A percentile compares a stretch with the other conserved stretches of the same genome.
Evolutionary conservation across 441 rosid species (phyloP).

Genomic region (Pelargonium cotyledonis): DNA sequence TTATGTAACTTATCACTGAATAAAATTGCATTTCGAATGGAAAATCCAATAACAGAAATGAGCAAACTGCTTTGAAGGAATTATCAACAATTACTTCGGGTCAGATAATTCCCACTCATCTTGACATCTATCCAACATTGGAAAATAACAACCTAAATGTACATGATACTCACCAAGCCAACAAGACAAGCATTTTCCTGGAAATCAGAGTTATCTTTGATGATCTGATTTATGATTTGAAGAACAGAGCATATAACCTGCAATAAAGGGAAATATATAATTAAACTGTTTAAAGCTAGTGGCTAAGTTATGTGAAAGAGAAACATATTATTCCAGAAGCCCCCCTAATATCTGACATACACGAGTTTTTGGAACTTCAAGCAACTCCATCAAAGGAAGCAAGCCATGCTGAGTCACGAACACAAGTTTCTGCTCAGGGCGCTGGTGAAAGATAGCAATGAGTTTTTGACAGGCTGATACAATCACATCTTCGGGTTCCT

Average conservation of each 20-base stretch:
- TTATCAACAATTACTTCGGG: no score
- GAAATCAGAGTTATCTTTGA: conserved; percentile 78
- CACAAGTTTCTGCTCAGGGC: conserved; percentile 79
- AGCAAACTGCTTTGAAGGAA: no score
- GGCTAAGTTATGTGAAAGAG: conserved; percentile 13
- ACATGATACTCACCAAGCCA: conserved; percentile 63
- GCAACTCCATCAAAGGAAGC: conserved; percentile 85
- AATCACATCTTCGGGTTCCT: conserved; percentile 80
- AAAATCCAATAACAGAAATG: neutral
- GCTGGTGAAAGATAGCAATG: conserved; percentile 71
- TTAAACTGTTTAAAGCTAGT: conserved; percentile 4
- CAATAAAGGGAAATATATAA: conserved; percentile 19
- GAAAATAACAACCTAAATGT: conserved; percentile 12
- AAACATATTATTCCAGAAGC: conserved; percentile 12
- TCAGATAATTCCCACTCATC: no score
- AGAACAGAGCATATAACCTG: conserved; percentile 86
- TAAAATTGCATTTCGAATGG: conserved; percentile 16
- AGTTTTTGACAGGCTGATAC: conserved; percentile 84
- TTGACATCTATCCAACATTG: neutral
- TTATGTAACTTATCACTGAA: conserved; percentile 25
- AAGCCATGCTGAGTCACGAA: conserved; percentile 88
- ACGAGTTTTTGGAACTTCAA: conserved; percentile 71
- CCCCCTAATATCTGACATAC: conserved; percentile 39
- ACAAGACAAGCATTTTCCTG: conserved; percentile 97
- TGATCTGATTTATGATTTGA: conserved; percentile 81